phyloP scores from a whole-genome alignment of 805 yeast genomes.

The Zygosaccharomyces bisporus region DNA sequence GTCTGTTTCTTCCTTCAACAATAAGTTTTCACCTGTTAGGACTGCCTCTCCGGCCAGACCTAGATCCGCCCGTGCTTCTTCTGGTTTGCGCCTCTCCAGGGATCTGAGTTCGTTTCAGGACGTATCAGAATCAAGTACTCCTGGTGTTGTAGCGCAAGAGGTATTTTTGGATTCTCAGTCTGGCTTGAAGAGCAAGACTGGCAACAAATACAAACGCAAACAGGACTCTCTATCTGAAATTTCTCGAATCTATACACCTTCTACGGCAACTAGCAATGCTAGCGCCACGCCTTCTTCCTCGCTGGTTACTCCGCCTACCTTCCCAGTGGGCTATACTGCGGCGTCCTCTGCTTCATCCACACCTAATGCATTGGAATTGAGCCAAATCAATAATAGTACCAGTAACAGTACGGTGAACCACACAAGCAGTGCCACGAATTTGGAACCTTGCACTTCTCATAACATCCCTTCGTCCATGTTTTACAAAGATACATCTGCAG shows the following conservation, averaged over 20 bases:
- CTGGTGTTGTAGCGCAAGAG: conserved; percentile 14
- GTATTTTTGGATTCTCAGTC: conserved; percentile 28
- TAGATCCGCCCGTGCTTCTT: conserved; percentile 29
- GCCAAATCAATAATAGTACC: conserved; percentile 9
- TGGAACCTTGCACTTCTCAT: conserved; percentile 6
- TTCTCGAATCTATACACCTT: conserved; percentile 12
- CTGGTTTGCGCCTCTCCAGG: conserved; percentile 27
- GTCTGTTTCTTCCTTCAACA: conserved; percentile 26
- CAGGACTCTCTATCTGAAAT: conserved; percentile 34
- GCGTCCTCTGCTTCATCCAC: conserved; percentile 23
- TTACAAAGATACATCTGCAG: conserved; percentile 14
- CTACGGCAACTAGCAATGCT: conserved; percentile 11
- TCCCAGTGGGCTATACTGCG: conserved; percentile 16
- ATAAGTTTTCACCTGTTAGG: conserved; percentile 32
- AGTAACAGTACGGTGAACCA: conserved; percentile 6
- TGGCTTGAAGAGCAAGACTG: conserved; percentile 7
- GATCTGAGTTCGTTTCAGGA: conserved; percentile 26
- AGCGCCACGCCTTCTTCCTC: conserved; percentile 18
- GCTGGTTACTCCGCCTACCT: conserved; percentile 17
- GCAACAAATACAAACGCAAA: conserved; percentile 26
- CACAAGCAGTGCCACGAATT: conserved; percentile 1
- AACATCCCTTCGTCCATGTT: conserved; percentile 9
- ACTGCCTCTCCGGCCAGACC: conserved; percentile 33
- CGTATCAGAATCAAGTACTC: conserved; percentile 13
- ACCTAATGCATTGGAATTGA: conserved; percentile 20